These are phyloP conservation scores for Inosperma sp. DNA, from an alignment of 768 basidiomycete species.

Conservation along the genomic window DNA sequence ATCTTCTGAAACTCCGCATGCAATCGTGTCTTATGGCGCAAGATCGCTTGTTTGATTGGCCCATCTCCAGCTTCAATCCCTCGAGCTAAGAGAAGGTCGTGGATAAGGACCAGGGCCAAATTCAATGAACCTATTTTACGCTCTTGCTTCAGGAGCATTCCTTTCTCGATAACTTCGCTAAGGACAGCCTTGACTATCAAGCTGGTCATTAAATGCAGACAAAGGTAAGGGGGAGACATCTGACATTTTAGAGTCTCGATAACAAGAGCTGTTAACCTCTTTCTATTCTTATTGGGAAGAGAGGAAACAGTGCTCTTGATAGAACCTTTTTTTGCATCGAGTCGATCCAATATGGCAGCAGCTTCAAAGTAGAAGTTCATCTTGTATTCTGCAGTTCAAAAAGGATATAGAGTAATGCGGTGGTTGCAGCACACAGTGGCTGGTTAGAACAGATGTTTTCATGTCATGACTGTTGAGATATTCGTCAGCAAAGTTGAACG, in stretches of 20 bases:
- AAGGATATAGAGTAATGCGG: no score
- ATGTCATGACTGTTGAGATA: no score
- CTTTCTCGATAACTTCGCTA: conserved; percentile 58
- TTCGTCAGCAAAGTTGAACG: no score
- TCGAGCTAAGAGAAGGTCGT: conserved; percentile 78
- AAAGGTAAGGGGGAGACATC: conserved; percentile 21
- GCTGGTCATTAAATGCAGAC: conserved; percentile 12
- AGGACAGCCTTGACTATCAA: conserved; percentile 72
- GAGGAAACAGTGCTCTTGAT: conserved; percentile 79
- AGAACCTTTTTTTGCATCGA: conserved; percentile 88
- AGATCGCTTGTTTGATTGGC: conserved; percentile 79
- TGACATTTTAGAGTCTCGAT: conserved; percentile 96
- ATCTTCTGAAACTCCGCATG: conserved; percentile 80
- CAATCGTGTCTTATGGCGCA: conserved; percentile 87
- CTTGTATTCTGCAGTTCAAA: conserved; percentile 33
- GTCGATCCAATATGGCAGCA: conserved; percentile 73
- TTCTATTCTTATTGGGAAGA: conserved; percentile 68
- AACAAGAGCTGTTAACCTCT: conserved; percentile 78
- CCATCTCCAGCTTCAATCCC: conserved; percentile 92
- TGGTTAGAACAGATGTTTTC: no score
- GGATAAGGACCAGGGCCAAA: conserved; percentile 81
- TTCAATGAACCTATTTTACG: conserved; percentile 71
- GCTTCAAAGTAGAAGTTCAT: conserved; percentile 99
- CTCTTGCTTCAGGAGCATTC: conserved; percentile 71
- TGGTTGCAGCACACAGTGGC: no score